Conservation (phyloP, 2,329 filamentous ascomycete species). For the Parafenestella ontariensis region DNA sequence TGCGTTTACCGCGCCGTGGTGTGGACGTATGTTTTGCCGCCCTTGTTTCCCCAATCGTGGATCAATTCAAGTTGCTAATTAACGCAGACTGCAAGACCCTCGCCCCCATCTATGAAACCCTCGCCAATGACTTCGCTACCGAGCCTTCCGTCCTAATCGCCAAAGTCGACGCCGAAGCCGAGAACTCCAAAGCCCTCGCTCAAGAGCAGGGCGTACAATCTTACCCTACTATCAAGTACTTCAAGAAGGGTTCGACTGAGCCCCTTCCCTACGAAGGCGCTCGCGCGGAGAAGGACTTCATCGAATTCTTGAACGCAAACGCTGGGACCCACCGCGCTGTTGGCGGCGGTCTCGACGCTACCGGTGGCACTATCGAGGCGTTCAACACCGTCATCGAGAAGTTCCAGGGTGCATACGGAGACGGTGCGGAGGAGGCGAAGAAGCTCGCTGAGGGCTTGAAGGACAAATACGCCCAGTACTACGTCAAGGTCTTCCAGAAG, state of each 20-base stretch:
- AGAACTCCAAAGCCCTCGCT: constrained; percentile 81
- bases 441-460: constrained; percentile 72
- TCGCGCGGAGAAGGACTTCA: constrained; percentile 76
- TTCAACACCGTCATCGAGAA: constrained; percentile 80
- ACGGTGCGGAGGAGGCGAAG: constrained; percentile 73
- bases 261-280: constrained; percentile 75
- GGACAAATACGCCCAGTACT: constrained; percentile 91
- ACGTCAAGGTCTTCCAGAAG: constrained; percentile 90
- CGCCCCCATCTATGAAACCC: constrained; percentile 86
- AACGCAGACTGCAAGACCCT: constrained; percentile 90
- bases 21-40: constrained; percentile 77
- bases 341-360: constrained; percentile 79
- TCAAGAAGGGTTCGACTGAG: constrained; percentile 81
- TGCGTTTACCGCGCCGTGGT: constrained; percentile 98
- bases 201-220: constrained; percentile 78
- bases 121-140: constrained; percentile 80
- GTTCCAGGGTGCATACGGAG: constrained; percentile 68
- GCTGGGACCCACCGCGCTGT: constrained; percentile 82
- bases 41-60: neutral
- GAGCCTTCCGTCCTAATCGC: constrained; percentile 85
- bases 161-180: constrained; percentile 93
- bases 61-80: constrained; percentile 12
- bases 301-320: constrained; percentile 87
- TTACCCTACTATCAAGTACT: constrained; percentile 98
- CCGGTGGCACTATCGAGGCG: constrained; percentile 80